These are phyloP conservation scores for Lentinula novae-zelandiae DNA, from an alignment of 1,284 basidiomycete genomes.

Conservation along the genomic window DNA sequence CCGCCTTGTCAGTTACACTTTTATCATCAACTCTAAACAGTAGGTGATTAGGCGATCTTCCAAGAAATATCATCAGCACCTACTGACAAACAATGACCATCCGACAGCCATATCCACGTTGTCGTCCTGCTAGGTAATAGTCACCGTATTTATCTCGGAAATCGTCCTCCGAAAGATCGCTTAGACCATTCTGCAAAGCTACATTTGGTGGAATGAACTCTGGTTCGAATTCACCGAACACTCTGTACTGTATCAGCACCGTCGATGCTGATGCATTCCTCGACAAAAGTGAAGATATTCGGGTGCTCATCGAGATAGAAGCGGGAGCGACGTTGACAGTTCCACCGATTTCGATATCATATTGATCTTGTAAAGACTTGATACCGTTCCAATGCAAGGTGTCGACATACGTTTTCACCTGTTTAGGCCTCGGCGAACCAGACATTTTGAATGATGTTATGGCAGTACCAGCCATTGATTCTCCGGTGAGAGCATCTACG, in stretches of 20 bases:
- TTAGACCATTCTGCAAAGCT: constrained; percentile 13
- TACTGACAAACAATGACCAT: constrained; percentile 20
- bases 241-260: constrained; percentile 18
- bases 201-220: constrained; percentile 15
- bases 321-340: constrained; percentile 16
- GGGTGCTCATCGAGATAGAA: constrained; percentile 14
- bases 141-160: constrained; percentile 19
- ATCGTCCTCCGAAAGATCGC: constrained; percentile 12
- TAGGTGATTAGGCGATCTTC: not conserved
- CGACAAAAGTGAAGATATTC: constrained; percentile 15
- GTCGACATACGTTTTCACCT: constrained; percentile 10
- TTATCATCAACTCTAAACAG: constrained; percentile 16
- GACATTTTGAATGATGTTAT: constrained; percentile 10
- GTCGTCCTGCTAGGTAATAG: constrained; percentile 19
- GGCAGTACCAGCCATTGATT: constrained; percentile 16
- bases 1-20: constrained; percentile 10
- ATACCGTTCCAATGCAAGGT: constrained; percentile 16
- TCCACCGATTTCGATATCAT: constrained; percentile 16
- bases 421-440: constrained; percentile 3
- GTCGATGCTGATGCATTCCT: constrained; percentile 14
- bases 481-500: constrained; percentile 20
- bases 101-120: constrained; percentile 17
- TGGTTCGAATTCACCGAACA: constrained; percentile 12
- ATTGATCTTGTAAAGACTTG: constrained; percentile 15
- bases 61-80: not conserved